Evolutionary conservation across 306 rosid species (phyloP), one percentile per base, ranked within the genome.

Genomic region (Quercus dentata): DNA sequence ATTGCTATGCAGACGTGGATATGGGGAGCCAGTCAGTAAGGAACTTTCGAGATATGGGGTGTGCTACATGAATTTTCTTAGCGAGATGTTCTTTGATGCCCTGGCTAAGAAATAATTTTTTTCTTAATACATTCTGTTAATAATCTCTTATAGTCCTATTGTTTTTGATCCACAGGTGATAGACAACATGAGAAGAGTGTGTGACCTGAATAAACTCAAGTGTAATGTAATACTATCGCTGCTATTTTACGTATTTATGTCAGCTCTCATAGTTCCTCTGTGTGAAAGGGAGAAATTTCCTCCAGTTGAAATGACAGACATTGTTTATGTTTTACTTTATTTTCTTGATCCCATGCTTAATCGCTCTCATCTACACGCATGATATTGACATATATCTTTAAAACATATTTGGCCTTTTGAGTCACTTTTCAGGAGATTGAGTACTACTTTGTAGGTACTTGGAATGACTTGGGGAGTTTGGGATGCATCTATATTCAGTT

Each of bases 381-480:
- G 62, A 73, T 15, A 23, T 69, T 17, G 59, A 68, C 4, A 0
- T 35, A 30, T 35, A 68, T 67, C 12, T 38, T 33, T 1, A 65
- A 56, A 58, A 49, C 46, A 41, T 41, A 41, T 69, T 51, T 35
- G 71, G 61, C 31, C 73, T 59, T 17, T 56, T 82, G 76, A 30
- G 27, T 69, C 56, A 70, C 49, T 62, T 84, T 75, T 74, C 33
- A 80, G 68, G 56, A 23, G 55, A 27, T 68, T 3, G 59, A 18
- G 63, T 38, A 56, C 59, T 57, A 49, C 49, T 73, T 76, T 83
- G 58, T 73, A 94, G 97, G 92, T 94, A 54, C 13, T 87, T 38
- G 97, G 97, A 76, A 74, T 94, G 88, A 90, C 94, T 12, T 92
- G 97, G 97, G 97, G 97, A 80, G 90, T 90, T 76, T 94, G 97